Evolutionary conservation across 1,284 basidiomycete genomes (phyloP).

Genomic region (Gymnopus androsaceus): DNA sequence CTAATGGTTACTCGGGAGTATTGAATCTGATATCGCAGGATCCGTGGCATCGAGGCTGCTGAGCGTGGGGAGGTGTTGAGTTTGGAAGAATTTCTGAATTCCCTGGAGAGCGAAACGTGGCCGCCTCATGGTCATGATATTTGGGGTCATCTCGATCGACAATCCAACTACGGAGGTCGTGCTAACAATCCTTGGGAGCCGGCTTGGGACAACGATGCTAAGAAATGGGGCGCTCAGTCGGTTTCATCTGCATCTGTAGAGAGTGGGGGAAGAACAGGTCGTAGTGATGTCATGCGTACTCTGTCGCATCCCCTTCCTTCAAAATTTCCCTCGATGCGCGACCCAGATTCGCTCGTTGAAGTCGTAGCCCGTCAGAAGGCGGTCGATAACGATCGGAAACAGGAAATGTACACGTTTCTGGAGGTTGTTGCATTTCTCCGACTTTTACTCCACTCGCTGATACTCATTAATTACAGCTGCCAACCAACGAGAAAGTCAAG

Average conservation of each 20-base stretch:
- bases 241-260: background rate
- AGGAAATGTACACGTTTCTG: constrained; percentile 51
- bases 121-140: constrained; percentile 13
- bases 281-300: background rate
- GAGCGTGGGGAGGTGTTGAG: constrained; percentile 47
- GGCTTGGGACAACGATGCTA: constrained; percentile 23
- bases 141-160: constrained; percentile 12
- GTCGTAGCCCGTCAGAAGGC: constrained; percentile 43
- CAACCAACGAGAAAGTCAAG: constrained; percentile 52
- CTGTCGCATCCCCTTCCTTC: background rate
- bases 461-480: constrained; percentile 40
- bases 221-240: constrained; percentile 15
- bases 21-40: constrained; percentile 65
- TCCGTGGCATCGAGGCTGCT: constrained; percentile 51
- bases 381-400: constrained; percentile 39
- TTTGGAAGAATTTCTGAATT: constrained; percentile 53
- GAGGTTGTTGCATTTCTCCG: constrained; percentile 36
- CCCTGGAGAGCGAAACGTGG: constrained; percentile 28
- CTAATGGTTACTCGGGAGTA: too few relatives aligned
- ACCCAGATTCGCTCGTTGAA: constrained; percentile 46
- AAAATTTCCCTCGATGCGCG: background rate
- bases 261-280: background rate
- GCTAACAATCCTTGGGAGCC: constrained; percentile 1
- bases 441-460: constrained; percentile 1
- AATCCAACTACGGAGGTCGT: constrained; percentile 19